A percentile compares a stretch with the other conserved stretches of the same genome.
Evolutionary conservation across 116 monocot species (phyloP).

Genomic region (Zostera marina): DNA sequence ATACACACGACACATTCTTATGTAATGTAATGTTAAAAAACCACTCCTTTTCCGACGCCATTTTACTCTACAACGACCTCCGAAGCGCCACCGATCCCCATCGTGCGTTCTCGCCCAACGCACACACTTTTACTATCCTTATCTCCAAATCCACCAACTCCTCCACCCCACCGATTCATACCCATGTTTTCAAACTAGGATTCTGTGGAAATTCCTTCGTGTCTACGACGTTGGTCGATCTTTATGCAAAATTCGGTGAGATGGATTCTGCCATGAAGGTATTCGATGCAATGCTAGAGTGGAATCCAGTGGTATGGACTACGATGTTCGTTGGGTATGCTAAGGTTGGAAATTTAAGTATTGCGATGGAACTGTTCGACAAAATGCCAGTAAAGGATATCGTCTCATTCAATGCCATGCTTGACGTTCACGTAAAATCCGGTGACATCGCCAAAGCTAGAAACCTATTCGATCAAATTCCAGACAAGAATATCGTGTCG

Average conservation of each 20-base stretch:
- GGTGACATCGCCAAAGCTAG: slow-evolving; percentile 26
- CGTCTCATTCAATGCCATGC: slow-evolving; percentile 27
- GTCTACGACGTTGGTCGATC: slow-evolving; percentile 9
- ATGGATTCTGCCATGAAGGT: slow-evolving; percentile 6
- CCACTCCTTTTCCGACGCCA: background rate
- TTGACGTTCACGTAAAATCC: slow-evolving; percentile 10
- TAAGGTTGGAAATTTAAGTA: slow-evolving; percentile 4
- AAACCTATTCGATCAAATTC: slow-evolving; percentile 19
- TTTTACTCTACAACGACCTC: background rate
- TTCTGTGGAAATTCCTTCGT: slow-evolving; percentile 5
- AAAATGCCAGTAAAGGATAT: slow-evolving; percentile 15
- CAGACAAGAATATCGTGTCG: slow-evolving; percentile 29
- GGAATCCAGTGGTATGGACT: slow-evolving; percentile 16
- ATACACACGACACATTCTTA: background rate
- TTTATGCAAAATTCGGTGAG: slow-evolving; percentile 8
- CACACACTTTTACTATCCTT: background rate
- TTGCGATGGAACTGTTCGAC: slow-evolving; percentile 9
- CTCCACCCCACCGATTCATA: background rate
- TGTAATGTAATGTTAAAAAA: background rate
- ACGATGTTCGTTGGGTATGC: slow-evolving; percentile 11
- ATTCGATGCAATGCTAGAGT: slow-evolving; percentile 17
- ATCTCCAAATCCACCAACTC: background rate
- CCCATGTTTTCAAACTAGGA: slow-evolving; percentile 1
- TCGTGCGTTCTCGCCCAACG: background rate
- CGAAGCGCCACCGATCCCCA: background rate